Evolutionary conservation across 768 basidiomycete species (phyloP), one percentile per base, ranked within the genome.

Genomic region (Mycena maculata): DNA sequence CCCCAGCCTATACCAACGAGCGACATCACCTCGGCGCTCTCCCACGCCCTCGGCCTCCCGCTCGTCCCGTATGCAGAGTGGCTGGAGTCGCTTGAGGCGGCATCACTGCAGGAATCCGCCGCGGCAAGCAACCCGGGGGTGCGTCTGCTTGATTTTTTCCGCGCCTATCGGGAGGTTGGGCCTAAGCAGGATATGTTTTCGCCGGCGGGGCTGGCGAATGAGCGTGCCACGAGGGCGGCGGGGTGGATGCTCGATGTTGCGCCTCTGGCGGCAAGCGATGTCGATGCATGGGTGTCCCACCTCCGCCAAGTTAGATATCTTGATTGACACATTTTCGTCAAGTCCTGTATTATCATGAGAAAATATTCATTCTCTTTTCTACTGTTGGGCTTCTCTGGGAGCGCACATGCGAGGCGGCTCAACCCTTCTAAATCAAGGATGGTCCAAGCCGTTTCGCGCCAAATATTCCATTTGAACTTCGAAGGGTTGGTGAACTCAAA

Each of bases 31-130:
- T 44, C 31, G 7, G 42, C 59, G 2, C 39, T 78, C 3, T 72
- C 80, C 0, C 47, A 71, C 10, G 52, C 52, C 0, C 71, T 81
- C n/a, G 50, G 54, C 7, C 63, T 77, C 4, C 74, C 76, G n/a
- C 66, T 81, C 22, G 76, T 80, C 12, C 69, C 75, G 6, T 82
- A 79, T 56, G 12, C 64, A 0, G 48, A 69, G 28, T 82, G 81
- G 80, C 61, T 82, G 18, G 45, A 58, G 27, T 60, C 63, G 3
- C 58, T 81, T 22, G 75, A 81, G 57, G 66, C 68, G 6, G 61
- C 65, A 0, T 50, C 56, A 0, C 5, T 12, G 13, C 30, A 52
- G 5, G 62, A 52, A 18, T 60, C 62, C 16, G 47, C 50, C 6
- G 65, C 62, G 22, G 52, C 68, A 18, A 56, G 44, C 11, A 71